Evolutionary conservation across 352 stramenopile genomes (phyloP).

Genomic region (Discostella stelligera): DNA sequence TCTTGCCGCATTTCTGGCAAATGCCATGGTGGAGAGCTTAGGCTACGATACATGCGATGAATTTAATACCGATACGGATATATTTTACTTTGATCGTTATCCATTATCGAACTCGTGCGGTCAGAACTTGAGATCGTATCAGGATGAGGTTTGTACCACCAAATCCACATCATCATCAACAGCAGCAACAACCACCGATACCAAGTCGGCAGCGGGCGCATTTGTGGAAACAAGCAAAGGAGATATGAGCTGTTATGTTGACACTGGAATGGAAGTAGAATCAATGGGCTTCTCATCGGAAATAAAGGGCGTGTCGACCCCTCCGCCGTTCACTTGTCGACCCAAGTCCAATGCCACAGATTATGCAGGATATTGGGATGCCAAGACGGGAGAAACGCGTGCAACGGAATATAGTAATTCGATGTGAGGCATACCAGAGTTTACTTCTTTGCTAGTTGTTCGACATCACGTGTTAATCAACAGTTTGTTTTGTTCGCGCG

Average conservation of each 20-base stretch:
- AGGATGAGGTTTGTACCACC: slow-evolving; percentile 30
- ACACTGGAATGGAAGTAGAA: slow-evolving; percentile 28
- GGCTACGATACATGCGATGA: slow-evolving; percentile 40
- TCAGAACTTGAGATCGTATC: slow-evolving; percentile 29
- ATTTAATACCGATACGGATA: slow-evolving; percentile 33
- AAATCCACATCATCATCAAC: no score
- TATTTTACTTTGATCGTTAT: slow-evolving; percentile 20
- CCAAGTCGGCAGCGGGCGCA: background rate
- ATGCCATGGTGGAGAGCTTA: slow-evolving; percentile 32
- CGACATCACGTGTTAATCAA: background rate
- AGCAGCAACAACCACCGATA: background rate
- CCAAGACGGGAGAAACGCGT: slow-evolving; percentile 5
- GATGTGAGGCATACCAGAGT: slow-evolving; percentile 16
- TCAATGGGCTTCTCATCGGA: slow-evolving; percentile 16
- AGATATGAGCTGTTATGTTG: slow-evolving; percentile 30
- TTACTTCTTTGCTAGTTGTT: background rate
- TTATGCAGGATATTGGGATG: slow-evolving; percentile 47
- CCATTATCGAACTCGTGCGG: slow-evolving; percentile 40
- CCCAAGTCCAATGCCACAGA: slow-evolving; percentile 23
- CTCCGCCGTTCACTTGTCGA: slow-evolving; percentile 37
- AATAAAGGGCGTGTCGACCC: slow-evolving; percentile 1
- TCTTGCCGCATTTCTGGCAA: slow-evolving; percentile 34
- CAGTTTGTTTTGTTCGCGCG: no score
- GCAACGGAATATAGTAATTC: slow-evolving; percentile 13
- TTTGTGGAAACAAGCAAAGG: slow-evolving; percentile 1